Evolutionary conservation across 805 yeast genomes (phyloP).

Genomic region (Teunomyces gatunensis): DNA sequence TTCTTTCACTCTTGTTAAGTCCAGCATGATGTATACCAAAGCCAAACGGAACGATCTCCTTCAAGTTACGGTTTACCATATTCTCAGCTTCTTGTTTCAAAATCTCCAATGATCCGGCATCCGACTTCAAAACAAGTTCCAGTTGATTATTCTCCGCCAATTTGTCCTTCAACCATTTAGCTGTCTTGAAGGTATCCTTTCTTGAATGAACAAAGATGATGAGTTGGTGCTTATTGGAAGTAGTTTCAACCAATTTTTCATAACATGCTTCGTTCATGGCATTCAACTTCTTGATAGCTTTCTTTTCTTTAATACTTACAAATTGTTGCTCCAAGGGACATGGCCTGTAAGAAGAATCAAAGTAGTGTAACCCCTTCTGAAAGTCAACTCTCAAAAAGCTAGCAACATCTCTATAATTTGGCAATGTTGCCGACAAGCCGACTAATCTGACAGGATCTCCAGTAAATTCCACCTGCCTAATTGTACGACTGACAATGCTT

Average conservation of each 20-base stretch:
- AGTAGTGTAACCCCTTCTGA: slow-evolving; percentile 65
- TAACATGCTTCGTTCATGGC: slow-evolving; percentile 92
- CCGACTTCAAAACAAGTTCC: slow-evolving; percentile 43
- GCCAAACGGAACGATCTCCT: slow-evolving; percentile 64
- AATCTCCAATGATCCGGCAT: slow-evolving; percentile 60
- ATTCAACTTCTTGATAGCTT: slow-evolving; percentile 68
- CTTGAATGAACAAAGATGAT: slow-evolving; percentile 92
- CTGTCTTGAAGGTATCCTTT: slow-evolving; percentile 85
- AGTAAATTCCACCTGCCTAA: slow-evolving; percentile 44
- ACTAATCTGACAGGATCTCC: slow-evolving; percentile 62
- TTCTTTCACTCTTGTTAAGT: slow-evolving; percentile 65
- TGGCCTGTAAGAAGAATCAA: slow-evolving; percentile 83
- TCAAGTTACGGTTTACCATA: slow-evolving; percentile 52
- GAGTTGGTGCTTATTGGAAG: slow-evolving; percentile 66
- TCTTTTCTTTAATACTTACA: slow-evolving; percentile 82
- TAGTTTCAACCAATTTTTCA: slow-evolving; percentile 63
- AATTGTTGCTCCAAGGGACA: slow-evolving; percentile 89
- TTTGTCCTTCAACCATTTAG: slow-evolving; percentile 65
- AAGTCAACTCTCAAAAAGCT: slow-evolving; percentile 65
- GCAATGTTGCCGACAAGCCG: slow-evolving; percentile 90
- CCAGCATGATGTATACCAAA: slow-evolving; percentile 95
- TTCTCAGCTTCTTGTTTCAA: slow-evolving; percentile 60
- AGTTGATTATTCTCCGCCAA: slow-evolving; percentile 54
- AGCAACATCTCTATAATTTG: slow-evolving; percentile 86
- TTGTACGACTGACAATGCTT: slow-evolving; percentile 75